These are phyloP conservation scores for Forsythia viridissima DNA, from an alignment of 257 asterid genomes.

Conservation along the genomic window DNA sequence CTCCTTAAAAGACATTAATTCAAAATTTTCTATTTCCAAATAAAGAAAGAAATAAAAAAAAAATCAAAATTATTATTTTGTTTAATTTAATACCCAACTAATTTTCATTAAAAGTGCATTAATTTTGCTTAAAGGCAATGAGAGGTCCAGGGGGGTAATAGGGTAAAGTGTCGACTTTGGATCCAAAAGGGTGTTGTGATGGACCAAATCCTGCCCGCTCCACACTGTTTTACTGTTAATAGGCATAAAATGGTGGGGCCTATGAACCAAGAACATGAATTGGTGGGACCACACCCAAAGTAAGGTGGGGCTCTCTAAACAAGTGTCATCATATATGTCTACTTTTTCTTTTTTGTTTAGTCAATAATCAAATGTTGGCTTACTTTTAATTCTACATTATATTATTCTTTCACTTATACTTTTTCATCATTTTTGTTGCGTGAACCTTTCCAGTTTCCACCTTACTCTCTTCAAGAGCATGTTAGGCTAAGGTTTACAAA, in stretches of 20 bases:
- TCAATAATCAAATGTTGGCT: conserved; percentile 26
- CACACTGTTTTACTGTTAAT: conserved; percentile 21
- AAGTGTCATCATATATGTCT: conserved; percentile 65
- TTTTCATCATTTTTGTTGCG: neutral
- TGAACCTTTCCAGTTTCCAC: neutral
- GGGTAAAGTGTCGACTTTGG: conserved; percentile 47
- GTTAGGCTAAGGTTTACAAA: no score
- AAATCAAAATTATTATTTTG: neutral
- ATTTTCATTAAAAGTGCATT: neutral
- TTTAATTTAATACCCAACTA: neutral
- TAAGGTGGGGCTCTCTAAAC: conserved; percentile 32
- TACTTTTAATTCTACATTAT: neutral
- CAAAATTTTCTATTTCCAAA: neutral
- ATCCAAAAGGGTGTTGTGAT: conserved; percentile 55
- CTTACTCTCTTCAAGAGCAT: no score
- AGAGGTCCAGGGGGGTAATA: neutral
- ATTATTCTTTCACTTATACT: conserved; percentile 11
- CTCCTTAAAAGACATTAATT: neutral
- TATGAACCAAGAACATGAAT: conserved; percentile 34
- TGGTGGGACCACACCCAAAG: conserved; percentile 35
- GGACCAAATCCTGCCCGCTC: conserved; percentile 41
- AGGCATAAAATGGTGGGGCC: conserved; percentile 49
- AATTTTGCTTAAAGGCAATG: neutral
- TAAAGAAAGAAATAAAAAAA: no score
- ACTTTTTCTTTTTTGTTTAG: conserved; percentile 29